A percentile compares a stretch with the other conserved stretches of the same genome.
phyloP scores from a whole-genome alignment of 2,329 filamentous ascomycete genomes.

The Fusarium caatingaense region DNA sequence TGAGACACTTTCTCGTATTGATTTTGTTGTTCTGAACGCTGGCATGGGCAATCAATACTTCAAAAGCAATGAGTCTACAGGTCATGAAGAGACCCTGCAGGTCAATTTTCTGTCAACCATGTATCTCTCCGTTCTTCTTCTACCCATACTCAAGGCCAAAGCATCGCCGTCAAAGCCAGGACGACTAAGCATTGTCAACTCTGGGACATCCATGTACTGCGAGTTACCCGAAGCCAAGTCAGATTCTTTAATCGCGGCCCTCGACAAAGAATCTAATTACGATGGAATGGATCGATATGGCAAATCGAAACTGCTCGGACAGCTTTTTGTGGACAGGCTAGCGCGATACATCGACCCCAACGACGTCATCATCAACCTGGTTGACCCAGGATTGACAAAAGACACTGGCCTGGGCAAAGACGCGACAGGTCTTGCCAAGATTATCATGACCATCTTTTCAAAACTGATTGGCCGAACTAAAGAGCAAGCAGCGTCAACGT shows the following conservation, averaged over 20 bases:
- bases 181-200: background rate
- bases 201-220: background rate
- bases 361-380: conserved; percentile 3
- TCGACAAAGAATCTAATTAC: background rate
- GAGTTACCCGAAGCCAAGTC: background rate
- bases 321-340: conserved; percentile 1
- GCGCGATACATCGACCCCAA: background rate
- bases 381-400: conserved; percentile 8
- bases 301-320: background rate
- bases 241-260: background rate
- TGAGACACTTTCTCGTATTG: background rate
- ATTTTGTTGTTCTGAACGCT: conserved; percentile 5
- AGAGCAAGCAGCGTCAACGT: background rate
- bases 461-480: background rate
- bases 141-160: background rate
- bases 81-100: conserved; percentile 5
- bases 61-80: background rate
- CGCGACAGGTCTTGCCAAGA: background rate
- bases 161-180: background rate
- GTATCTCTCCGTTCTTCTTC: background rate
- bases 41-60: background rate
- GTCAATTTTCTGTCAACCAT: conserved; percentile 15
- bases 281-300: background rate
- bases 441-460: background rate
- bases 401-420: conserved; percentile 4